Base-by-base conservation (phyloP, 129 eudicot species). In the Saussurea involucrata region DNA sequence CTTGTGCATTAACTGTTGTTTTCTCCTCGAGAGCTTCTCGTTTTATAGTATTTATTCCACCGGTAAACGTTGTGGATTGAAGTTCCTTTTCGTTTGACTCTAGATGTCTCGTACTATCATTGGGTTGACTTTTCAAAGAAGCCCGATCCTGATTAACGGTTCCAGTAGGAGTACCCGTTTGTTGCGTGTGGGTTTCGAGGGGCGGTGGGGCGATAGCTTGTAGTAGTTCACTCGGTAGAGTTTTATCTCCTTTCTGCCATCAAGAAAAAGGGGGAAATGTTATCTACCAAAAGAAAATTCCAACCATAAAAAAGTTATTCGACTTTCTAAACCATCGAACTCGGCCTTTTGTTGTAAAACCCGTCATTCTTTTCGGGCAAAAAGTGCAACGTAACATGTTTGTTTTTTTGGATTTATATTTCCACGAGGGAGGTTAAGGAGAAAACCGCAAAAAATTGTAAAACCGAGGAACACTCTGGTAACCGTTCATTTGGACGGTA, bases 161-260 rank as follows among this genome's bases (percentile, higher is more conserved):
- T 69, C 60, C 92, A 72, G 83, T 72, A 80, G 88, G 86, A 67
- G 83, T 78, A 42, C 77, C 31, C 63, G 72, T 74, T 77, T 85
- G 92, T 72, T 82, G 89, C 24, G 76, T 49, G 82, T 91, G 96
- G 46, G 85, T 44, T 73, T 95, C 99, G 20, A 89, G 90, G 37
- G 97, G 92, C 3, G 97, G 99, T 17, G 99, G 99, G 4, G 78
- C 76, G 68, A 95, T 92, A 42, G 96, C 87, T 63, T 88, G 92
- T 61, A 95, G 93, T 61, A 95, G 83, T 78, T 91, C 97, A 33
- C 82, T 89, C 7, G 99, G 99, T 73, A 95, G 86, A 68, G 91
- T 88, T 76, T 82, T 87, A 68, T 95, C 97, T 76, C 97, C 97
- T 90, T 95, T 91, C 97, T 91, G 90, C 74, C 24, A 82, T 72